Percentiles rank a stretch among this genome's conserved stretches.
Evolutionary conservation across 2,329 filamentous ascomycete genomes (phyloP).

Genomic region (Alternaria viburni): DNA sequence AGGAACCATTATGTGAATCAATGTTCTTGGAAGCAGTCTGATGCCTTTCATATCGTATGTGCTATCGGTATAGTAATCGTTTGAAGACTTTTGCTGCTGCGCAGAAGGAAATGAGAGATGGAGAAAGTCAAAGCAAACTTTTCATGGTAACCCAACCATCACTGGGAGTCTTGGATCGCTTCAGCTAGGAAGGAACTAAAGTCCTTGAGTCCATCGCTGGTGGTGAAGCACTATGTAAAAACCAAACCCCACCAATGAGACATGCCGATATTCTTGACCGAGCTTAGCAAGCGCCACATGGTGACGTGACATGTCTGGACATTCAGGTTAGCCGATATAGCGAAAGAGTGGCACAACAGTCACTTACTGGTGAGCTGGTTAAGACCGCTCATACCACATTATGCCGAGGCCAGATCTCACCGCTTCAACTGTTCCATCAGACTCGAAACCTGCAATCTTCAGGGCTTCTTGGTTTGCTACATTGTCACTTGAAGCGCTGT

Average conservation of each 20-base stretch:
- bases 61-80: background rate
- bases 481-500: rapidly evolving
- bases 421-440: no score
- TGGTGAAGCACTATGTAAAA: no score
- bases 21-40: rapidly evolving
- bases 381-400: background rate
- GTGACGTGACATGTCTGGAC: background rate
- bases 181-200: no score
- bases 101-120: background rate
- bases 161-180: no score
- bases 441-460: background rate
- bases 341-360: background rate
- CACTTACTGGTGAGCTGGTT: background rate
- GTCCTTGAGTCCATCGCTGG: no score
- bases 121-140: no score
- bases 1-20: background rate
- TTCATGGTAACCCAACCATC: no score
- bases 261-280: background rate
- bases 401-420: no score
- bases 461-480: background rate
- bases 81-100: background rate
- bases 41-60: rapidly evolving
- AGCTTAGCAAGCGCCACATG: background rate
- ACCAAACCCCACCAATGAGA: background rate
- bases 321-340: background rate